phyloP scores from a whole-genome alignment of 2,329 filamentous ascomycete genomes.

The Colletotrichum shisoi region DNA sequence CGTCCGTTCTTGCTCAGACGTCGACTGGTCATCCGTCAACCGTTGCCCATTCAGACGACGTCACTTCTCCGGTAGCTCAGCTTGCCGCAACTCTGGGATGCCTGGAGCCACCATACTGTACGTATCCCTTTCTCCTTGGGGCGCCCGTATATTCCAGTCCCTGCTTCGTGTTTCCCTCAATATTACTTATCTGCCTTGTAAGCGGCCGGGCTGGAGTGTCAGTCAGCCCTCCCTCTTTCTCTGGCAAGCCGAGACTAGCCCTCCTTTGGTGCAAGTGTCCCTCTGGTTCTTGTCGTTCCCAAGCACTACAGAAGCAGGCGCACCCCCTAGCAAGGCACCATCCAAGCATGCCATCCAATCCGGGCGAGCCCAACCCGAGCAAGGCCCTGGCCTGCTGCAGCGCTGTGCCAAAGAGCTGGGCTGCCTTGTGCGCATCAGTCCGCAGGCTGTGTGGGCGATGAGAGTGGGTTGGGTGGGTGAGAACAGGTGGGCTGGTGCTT shows the following conservation, averaged over 20 bases:
- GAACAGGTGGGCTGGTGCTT: slow-evolving; percentile 29
- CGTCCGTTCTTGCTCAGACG: slow-evolving; percentile 4
- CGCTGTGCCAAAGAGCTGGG: slow-evolving; percentile 14
- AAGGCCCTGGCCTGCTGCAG: slow-evolving; percentile 27
- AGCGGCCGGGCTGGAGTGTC: slow-evolving; percentile 27
- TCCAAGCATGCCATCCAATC: slow-evolving; percentile 24
- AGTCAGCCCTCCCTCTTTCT: slow-evolving; percentile 35
- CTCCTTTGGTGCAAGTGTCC: slow-evolving; percentile 34
- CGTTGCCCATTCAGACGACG: slow-evolving; percentile 8
- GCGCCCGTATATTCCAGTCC: slow-evolving; percentile 7
- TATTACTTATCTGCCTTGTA: slow-evolving; percentile 14
- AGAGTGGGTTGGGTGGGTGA: slow-evolving; percentile 36
- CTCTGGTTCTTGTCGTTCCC: slow-evolving; percentile 29
- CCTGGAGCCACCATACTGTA: slow-evolving; percentile 16
- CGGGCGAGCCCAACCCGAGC: slow-evolving; percentile 23
- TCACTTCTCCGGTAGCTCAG: not conserved
- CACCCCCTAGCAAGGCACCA: slow-evolving; percentile 38
- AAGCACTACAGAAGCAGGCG: slow-evolving; percentile 33
- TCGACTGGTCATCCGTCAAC: not conserved
- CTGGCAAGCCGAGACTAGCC: slow-evolving; percentile 30
- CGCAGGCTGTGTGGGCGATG: slow-evolving; percentile 21
- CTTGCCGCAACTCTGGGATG: slow-evolving; percentile 6
- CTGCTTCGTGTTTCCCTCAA: slow-evolving; percentile 16
- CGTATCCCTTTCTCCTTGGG: slow-evolving; percentile 6
- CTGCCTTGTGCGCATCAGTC: slow-evolving; percentile 24